Conservation (phyloP, 2,329 filamentous ascomycete genomes). For the Ophiognomonia clavigignenti-juglandacearum region DNA sequence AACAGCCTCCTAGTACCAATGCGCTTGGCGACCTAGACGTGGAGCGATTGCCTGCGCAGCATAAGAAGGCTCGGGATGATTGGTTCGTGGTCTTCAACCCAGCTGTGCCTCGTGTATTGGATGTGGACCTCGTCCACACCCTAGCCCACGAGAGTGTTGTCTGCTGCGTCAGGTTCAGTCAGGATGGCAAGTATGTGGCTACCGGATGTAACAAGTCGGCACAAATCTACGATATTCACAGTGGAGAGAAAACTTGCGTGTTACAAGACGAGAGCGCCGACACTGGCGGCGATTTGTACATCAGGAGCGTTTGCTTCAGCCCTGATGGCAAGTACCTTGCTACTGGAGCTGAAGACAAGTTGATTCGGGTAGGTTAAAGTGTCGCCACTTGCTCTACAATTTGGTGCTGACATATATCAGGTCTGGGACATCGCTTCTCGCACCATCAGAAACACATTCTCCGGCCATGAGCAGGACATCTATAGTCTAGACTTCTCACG, state of each 20-base stretch:
- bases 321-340: constrained; percentile 91
- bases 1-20: constrained; percentile 47
- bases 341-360: constrained; percentile 94
- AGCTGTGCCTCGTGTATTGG: constrained; percentile 78
- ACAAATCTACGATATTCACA: constrained; percentile 94
- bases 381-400: constrained; percentile 6
- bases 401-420: constrained; percentile 38
- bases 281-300: constrained; percentile 89
- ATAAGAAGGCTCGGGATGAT: constrained; percentile 84
- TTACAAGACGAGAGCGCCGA: constrained; percentile 86
- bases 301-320: constrained; percentile 97
- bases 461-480: constrained; percentile 98
- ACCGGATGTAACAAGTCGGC: constrained; percentile 98
- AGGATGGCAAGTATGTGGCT: constrained; percentile 91
- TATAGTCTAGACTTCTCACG: constrained; percentile 94
- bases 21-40: constrained; percentile 81
- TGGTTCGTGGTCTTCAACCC: constrained; percentile 99
- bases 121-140: constrained; percentile 92
- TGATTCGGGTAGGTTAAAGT: constrained; percentile 69
- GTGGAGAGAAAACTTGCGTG: constrained; percentile 81
- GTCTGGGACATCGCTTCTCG: constrained; percentile 90
- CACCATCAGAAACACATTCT: constrained; percentile 86
- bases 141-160: constrained; percentile 93
- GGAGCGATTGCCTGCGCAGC: constrained; percentile 75
- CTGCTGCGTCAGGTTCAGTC: constrained; percentile 95